Base-by-base conservation (phyloP, 805 yeast species). In the Sugiyamaella floridensis region DNA sequence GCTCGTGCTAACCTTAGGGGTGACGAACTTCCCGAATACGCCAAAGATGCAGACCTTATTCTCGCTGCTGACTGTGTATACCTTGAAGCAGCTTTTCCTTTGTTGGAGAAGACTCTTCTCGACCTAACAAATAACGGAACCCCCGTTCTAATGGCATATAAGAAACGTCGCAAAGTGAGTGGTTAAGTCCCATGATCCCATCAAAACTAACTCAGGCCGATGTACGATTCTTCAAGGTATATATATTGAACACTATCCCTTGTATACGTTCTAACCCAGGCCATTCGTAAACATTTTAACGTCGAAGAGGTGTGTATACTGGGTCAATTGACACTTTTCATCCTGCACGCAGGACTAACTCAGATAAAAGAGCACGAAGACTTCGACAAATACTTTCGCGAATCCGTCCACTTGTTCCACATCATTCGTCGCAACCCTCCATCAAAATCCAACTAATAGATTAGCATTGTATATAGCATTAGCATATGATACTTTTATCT, bases 61-160 rank as follows among this genome's bases (percentile, higher is more conserved):
- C 60, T 80, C 20, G 84, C 83, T 4, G 84, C 84, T 0, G 85
- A 80, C 62, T 79, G 83, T 63, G 83, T 80, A 12, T 80, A 80
- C 53, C 66, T 76, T 26, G 84, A 79, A 58, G 60, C 67, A 9
- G 80, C 82, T 2, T 80, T 80, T 59, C 81, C 80, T 4, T 59
- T 79, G 42, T 61, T 80, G 40, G 78, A 76, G 49, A 64, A 69
- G 54, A 80, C 84, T 0, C 63, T 80, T 29, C 54, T 77, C 37
- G 79, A 77, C 53, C 58, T 80, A 16, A 63, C 74, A 14, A 67
- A 59, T n/a, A 57, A 63, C 5, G 73, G 72, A 19, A 73, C 79
- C 7, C 64, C 73, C 34, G 71, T 80, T 3, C 53, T 79, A 45
- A 76, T 80, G 80, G 67, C 78, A n/a, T 79, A 77, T 56, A 76